A percentile compares a stretch with the other conserved stretches of the same genome.
These are phyloP conservation scores for Ophryocystis elektroscirrha DNA, from an alignment of 169 alveolate genomes.

Conservation along the genomic window DNA sequence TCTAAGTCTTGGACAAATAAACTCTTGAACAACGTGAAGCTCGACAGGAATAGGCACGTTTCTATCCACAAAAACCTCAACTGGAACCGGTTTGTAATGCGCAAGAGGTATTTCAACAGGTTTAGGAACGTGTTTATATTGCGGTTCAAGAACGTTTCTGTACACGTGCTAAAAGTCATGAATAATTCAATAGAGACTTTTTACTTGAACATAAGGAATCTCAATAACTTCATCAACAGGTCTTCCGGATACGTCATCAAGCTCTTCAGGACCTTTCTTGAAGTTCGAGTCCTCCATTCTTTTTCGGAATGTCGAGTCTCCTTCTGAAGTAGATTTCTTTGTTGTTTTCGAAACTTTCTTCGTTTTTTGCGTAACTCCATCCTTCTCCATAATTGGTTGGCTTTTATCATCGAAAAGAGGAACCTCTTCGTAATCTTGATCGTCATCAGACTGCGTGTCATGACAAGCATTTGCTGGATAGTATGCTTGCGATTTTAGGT, in stretches of 20 bases:
- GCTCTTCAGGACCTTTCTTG: too few relatives aligned
- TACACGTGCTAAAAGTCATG: constrained; percentile 38
- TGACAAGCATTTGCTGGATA: not conserved
- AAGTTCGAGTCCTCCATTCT: too few relatives aligned
- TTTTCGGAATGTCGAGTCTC: too few relatives aligned
- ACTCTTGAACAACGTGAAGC: constrained; percentile 59
- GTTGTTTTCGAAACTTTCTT: too few relatives aligned
- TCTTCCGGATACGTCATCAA: constrained; percentile 49
- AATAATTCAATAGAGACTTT: not conserved
- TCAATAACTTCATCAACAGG: constrained; percentile 63
- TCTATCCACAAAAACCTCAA: constrained; percentile 53
- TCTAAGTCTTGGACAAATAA: constrained; percentile 57
- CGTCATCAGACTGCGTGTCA: constrained; percentile 2
- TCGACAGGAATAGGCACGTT: constrained; percentile 70
- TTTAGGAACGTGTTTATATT: constrained; percentile 67
- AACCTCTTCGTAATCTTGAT: too few relatives aligned
- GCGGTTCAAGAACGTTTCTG: constrained; percentile 55
- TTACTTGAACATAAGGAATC: constrained; percentile 57
- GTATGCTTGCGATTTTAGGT: not conserved
- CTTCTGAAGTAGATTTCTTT: too few relatives aligned
- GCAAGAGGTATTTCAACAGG: constrained; percentile 72
- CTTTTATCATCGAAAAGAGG: too few relatives aligned
- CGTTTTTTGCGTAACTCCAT: too few relatives aligned
- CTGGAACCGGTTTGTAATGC: constrained; percentile 61
- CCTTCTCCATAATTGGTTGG: too few relatives aligned